Base-by-base conservation (phyloP, 129 eudicot species). In the Apium graveolens region DNA sequence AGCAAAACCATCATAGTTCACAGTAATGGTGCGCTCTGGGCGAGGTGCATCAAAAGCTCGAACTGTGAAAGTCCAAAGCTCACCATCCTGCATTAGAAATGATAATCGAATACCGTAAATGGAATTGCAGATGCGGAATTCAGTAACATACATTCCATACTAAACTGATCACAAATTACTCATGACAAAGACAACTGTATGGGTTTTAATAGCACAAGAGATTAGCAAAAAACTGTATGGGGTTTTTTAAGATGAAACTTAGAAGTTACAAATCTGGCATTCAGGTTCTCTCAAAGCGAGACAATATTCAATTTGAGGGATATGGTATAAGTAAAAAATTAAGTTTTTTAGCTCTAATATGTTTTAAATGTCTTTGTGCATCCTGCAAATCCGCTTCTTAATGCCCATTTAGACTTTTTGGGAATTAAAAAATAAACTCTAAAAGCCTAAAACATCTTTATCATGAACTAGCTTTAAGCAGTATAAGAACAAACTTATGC, bases 1-100 rank as follows among this genome's bases (percentile, higher is more conserved):
- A 43, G 98, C 92, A 93, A 93, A 93, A 24, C 98, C 98, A 38
- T 87, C 98, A 76, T 93, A 93, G 91, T 93, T 93, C 53, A 93
- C 97, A 42, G 85, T 89, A 78, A 93, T 90, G 49, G 92, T 82
- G 78, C 84, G 91, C 46, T 89, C 97, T 12, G 98, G 97, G 26
- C 89, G 94, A 78, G 87, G 80, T 41, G 95, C 46, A 78, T 83
- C 97, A 77, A 89, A 90, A 80, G 92, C 94, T 49, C 98, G 87
- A 48, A 93, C 98, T 72, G 86, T 93, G 85, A 93, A 93, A 81
- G 92, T 93, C 98, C 98, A 93, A 75, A 90, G 84, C 84, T 93
- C 87, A 32, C 98, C 98, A 85, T 93, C 98, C 98, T 93, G 87
- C 83, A 80, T 70, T 78, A 73, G 78, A 73, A 46, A 65, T 44